Base-by-base conservation (phyloP, 805 yeast species). In the Saccharomycopsis schoenii region DNA sequence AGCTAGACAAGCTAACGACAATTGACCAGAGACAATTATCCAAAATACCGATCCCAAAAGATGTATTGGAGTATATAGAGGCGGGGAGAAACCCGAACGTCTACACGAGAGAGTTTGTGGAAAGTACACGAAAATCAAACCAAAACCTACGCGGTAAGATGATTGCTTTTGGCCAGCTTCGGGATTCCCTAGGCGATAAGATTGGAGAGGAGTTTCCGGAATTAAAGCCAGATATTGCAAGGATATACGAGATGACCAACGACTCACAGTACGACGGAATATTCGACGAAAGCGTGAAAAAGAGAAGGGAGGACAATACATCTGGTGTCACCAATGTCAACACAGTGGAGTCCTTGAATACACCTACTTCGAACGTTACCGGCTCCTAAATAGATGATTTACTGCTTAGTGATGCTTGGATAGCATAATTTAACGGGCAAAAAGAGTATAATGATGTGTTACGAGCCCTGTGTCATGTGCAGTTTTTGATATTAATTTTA, bases 81-180 rank as follows among this genome's bases (percentile, higher is more conserved):
- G 96, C 90, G 68, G 99, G 99, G 1, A 78, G 99, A 66, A 94
- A 94, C 70, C 98, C 99, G 0, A 98, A 94, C 70, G 91, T 94
- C 47, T 94, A 94, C 72, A 91, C 98, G 0, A 81, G 99, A 70
- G 99, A 94, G 74, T 94, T 94, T 73, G 89, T 93, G 15, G 99
- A 94, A 70, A 89, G 93, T 41, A 87, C 94, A n/a, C 85, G 91
- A 47, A 85, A 89, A 67, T 84, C 91, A 55, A 94, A 94, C 69
- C 97, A 96, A 68, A 83, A 86, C 66, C 77, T 94, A 60, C 82
- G 90, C 68, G 98, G 97, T 3, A 89, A 89, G 71, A 83, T 89
- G 81, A 68, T 75, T 52, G 97, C 91, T 0, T 78, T 88, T 74
- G 74, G 69, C 57, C 78, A 81, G 60, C 79, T 92, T 65, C 76